Conservation (phyloP, 345 rosid species). For the Heritiera littoralis region DNA sequence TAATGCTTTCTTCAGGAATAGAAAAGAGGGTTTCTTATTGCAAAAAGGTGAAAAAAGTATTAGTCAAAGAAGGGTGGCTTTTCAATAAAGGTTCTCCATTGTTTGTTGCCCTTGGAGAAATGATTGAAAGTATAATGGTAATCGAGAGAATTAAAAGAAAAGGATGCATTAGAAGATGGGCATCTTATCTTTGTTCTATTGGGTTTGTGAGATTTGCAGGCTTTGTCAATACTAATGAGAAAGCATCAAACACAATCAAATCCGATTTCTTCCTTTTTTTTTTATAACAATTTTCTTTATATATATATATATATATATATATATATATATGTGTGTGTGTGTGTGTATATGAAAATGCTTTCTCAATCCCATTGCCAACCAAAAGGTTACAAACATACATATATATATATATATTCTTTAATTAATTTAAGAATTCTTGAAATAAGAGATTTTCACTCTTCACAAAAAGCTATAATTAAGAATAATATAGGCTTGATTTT, state of each 20-base stretch:
- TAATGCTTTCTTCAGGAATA: not conserved
- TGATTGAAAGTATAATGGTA: slow-evolving; percentile 4
- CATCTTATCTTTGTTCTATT: slow-evolving; percentile 30
- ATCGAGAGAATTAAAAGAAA: not conserved
- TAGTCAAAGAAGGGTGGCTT: slow-evolving; percentile 14
- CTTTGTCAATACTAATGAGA: not conserved
- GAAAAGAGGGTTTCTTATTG: not conserved
- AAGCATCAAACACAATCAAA: not conserved
- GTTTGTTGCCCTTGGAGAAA: slow-evolving; percentile 17
- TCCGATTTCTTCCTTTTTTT: not conserved
- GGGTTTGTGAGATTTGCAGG: slow-evolving; percentile 22
- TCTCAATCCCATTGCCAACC: not conserved
- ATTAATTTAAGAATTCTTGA: not conserved
- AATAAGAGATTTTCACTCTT: not conserved
- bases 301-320: too few relatives aligned
- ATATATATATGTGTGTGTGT: too few relatives aligned
- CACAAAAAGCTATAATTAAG: not conserved
- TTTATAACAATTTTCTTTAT: not conserved
- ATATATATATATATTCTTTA: too few relatives aligned
- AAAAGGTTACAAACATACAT: not conserved
- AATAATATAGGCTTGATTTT: not conserved
- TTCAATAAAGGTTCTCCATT: not conserved
- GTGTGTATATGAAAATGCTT: not conserved
- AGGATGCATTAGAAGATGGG: slow-evolving; percentile 8
- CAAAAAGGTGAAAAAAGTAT: not conserved